Conservation (phyloP, 2,329 filamentous ascomycete genomes). For the Lecanicillium sp. region DNA sequence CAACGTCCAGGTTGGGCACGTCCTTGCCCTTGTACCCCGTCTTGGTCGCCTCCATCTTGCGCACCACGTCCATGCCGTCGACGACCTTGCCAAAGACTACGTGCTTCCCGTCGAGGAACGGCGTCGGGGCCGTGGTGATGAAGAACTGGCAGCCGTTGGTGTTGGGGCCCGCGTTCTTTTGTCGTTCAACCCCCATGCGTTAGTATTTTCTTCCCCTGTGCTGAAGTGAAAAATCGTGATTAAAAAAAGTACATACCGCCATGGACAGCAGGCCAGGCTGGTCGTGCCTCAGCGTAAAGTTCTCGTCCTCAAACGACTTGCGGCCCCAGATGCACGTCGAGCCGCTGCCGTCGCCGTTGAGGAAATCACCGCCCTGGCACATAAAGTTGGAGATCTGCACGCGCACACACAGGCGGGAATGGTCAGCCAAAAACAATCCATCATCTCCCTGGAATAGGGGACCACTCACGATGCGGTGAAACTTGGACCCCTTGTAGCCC, state of each 20-base stretch:
- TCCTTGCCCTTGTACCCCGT: slow-evolving; percentile 70
- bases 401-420: too few species aligned
- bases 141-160: slow-evolving; percentile 97
- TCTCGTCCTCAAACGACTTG: slow-evolving; percentile 83
- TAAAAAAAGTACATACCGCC: slow-evolving; percentile 59
- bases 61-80: slow-evolving; percentile 83
- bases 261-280: slow-evolving; percentile 78
- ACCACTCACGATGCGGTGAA: slow-evolving; percentile 77
- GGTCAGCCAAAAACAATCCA: too few species aligned
- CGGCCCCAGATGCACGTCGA: slow-evolving; percentile 83
- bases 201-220: too few species aligned
- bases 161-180: slow-evolving; percentile 88
- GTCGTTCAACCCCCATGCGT: too few species aligned
- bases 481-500: slow-evolving; percentile 92
- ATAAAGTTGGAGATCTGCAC: slow-evolving; percentile 87
- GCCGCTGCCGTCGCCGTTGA: slow-evolving; percentile 88
- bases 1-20: slow-evolving; percentile 77
- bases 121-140: slow-evolving; percentile 82
- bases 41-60: slow-evolving; percentile 87
- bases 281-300: slow-evolving; percentile 76
- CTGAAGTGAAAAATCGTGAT: background rate
- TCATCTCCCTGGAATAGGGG: background rate
- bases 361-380: slow-evolving; percentile 94
- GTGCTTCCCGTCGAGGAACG: slow-evolving; percentile 87
- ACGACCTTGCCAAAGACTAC: slow-evolving; percentile 91